Percentiles rank a stretch among this genome's conserved stretches.
These are phyloP conservation scores for Telfairia occidentalis DNA, from an alignment of 331 rosid genomes.

Conservation along the genomic window DNA sequence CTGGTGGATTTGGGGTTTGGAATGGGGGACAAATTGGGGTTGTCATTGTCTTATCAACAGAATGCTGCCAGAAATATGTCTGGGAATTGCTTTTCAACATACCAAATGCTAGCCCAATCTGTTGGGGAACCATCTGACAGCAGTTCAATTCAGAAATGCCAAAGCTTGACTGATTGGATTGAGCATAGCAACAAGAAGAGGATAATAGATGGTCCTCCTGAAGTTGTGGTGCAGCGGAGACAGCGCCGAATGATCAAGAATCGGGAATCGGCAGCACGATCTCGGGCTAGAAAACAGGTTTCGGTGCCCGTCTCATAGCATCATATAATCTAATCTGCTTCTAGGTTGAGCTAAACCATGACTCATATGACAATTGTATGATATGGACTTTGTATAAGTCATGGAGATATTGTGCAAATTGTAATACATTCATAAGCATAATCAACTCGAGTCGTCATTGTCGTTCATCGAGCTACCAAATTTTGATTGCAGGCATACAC, in stretches of 20 bases:
- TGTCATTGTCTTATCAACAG: slow-evolving; percentile 17
- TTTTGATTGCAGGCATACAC: slow-evolving; percentile 53
- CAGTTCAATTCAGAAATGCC: slow-evolving; percentile 20
- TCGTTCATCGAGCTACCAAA: background rate
- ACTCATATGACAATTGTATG: background rate
- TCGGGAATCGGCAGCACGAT: slow-evolving; percentile 69
- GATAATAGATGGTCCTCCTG: slow-evolving; percentile 44
- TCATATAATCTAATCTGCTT: background rate
- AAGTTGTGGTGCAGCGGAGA: slow-evolving; percentile 49
- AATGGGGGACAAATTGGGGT: slow-evolving; percentile 17
- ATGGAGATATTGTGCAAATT: background rate
- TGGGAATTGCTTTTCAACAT: slow-evolving; percentile 14
- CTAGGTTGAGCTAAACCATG: background rate
- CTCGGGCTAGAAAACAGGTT: slow-evolving; percentile 73
- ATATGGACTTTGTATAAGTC: background rate
- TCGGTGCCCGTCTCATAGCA: background rate
- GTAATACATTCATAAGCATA: background rate
- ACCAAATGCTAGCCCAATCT: slow-evolving; percentile 12
- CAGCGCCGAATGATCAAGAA: slow-evolving; percentile 73
- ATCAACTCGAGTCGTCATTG: background rate
- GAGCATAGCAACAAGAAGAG: slow-evolving; percentile 31
- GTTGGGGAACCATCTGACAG: slow-evolving; percentile 9
- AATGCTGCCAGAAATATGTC: slow-evolving; percentile 12
- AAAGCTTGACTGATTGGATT: slow-evolving; percentile 24
- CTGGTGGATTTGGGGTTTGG: slow-evolving; percentile 18